Base-by-base conservation (phyloP, 2,329 filamentous ascomycete species). In the Pseudopithomyces maydicus region DNA sequence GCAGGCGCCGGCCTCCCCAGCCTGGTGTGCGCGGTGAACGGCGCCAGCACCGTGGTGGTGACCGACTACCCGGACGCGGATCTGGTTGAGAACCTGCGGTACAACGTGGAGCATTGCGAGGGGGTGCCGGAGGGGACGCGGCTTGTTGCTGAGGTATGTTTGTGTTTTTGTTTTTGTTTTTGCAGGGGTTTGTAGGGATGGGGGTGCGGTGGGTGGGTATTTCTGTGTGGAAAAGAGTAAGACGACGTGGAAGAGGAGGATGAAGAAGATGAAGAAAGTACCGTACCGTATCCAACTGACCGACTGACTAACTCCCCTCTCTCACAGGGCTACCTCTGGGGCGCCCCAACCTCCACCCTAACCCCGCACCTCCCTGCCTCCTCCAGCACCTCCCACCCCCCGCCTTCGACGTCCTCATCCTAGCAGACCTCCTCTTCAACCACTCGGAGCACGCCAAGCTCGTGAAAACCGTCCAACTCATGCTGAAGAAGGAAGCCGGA, bases 341-440 rank as follows among this genome's bases (percentile, higher is more conserved):
- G 94, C 1, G 85, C 82, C 15, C 81, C 89, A 59, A 78, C 86
- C 1, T 75, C 77, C 26, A 79, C 81, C 3, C 72, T 97, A 22
- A 79, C 89, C 12, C 79, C 79, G 6, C 81, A 87, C 60, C 76
- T 94, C 1, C 77, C 80, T n/a, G 56, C n/a, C n/a, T n/a, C n/a
- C n/a, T n/a, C n/a, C n/a, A n/a, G n/a, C n/a, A n/a, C n/a, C n/a
- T n/a, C n/a, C n/a, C n/a, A n/a, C n/a, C n/a, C n/a, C n/a, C 66
- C 8, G 80, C 79, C 0, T 97, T 96, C 70, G 92, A 97, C 73
- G 81, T 96, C 5, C 75, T 97, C 23, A 88, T 98, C 55, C 83
- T 97, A 42, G 92, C 93, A 3, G 94, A 97, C 74, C 82, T 97
- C 48, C 83, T 97, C 3, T 98, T 97, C 79, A 91, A 95, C 58